A percentile compares a stretch with the other conserved stretches of the same genome.
Conservation (phyloP, 108 stramenopile species). For the Skeletonema potamos region DNA sequence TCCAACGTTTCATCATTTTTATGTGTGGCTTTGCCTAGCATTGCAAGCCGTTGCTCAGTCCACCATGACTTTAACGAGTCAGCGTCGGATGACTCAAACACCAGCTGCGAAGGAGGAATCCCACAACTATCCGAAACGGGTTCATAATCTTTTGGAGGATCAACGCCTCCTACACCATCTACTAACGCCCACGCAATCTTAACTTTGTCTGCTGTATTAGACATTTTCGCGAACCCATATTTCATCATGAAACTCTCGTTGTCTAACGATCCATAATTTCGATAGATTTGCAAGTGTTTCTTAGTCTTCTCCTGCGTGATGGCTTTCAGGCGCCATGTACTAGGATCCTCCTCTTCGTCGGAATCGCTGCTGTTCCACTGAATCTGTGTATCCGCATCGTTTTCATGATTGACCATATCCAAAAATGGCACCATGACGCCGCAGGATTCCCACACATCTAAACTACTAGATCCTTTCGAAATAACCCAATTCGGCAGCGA, state of each 20-base stretch:
- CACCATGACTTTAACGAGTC: slow-evolving; percentile 74
- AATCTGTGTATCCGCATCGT: slow-evolving; percentile 57
- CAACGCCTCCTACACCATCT: slow-evolving; percentile 74
- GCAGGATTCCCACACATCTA: slow-evolving; percentile 73
- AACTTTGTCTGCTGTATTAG: slow-evolving; percentile 66
- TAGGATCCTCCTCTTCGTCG: slow-evolving; percentile 20
- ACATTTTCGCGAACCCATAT: slow-evolving; percentile 82
- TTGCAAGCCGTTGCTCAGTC: slow-evolving; percentile 71
- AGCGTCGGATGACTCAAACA: slow-evolving; percentile 72
- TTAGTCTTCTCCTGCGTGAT: slow-evolving; percentile 57
- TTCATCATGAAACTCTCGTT: slow-evolving; percentile 74
- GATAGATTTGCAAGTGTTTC: slow-evolving; percentile 80
- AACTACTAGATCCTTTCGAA: slow-evolving; percentile 21
- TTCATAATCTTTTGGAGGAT: slow-evolving; percentile 54
- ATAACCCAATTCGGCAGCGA: slow-evolving; percentile 45
- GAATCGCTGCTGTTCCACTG: slow-evolving; percentile 49
- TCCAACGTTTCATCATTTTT: slow-evolving; percentile 54
- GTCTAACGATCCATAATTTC: slow-evolving; percentile 58
- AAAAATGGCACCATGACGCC: slow-evolving; percentile 86
- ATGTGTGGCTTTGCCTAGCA: slow-evolving; percentile 65
- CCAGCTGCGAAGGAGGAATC: slow-evolving; percentile 27
- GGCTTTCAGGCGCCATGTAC: slow-evolving; percentile 25
- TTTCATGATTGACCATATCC: slow-evolving; percentile 90
- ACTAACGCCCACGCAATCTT: slow-evolving; percentile 75
- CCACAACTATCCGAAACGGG: slow-evolving; percentile 36